Base-by-base conservation (phyloP, 768 basidiomycete species). In the Baorangia bicolor region DNA sequence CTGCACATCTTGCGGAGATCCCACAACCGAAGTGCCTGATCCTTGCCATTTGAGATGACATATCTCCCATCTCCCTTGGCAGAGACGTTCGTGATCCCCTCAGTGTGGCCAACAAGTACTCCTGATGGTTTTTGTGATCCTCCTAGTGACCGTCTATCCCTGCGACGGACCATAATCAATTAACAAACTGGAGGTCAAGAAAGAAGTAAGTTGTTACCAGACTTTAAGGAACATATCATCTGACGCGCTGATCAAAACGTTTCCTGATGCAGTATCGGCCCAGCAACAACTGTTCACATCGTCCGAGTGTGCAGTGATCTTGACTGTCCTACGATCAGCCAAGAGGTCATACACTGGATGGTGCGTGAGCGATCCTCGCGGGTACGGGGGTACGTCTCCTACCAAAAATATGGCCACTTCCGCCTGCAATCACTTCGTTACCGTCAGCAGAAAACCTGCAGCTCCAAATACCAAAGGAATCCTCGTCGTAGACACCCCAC, bases 61-160 rank as follows among this genome's bases (percentile, higher is more conserved):
- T 98, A 98, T 56, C 96, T 86, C 10, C 96, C 96, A 66, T 98
- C 96, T 6, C 96, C 96, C 64, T 97, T 98, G 2, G 96, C 88
- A 33, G 93, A 89, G 14, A 97, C 94, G 60, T 92, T 92, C 6
- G 96, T 94, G 54, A 98, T 89, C 39, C 96, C 93, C 65, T 98
- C 95, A 0, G 94, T 97, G 60, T 98, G 96, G 0, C 97, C 97
- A 40, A 96, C 86, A 14, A 98, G 79, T 2, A 96, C 90, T 21
- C 96, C 97, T 4, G 94, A 94, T 10, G 97, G 94, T 63, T 90
- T 92, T 44, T 76, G 70, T 14, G 74, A 74, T 13, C 74, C 73
- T 11, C 75, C 73, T 11, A 83, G 60, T 0, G 79, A 82, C 41
- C 80, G 74, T 45, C 80, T 75, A 60, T 82, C 80, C 83, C 83